A percentile compares a stretch with the other conserved stretches of the same genome.
Evolutionary conservation across 129 eudicot species (phyloP).

Genomic region (Artemisia argyi): DNA sequence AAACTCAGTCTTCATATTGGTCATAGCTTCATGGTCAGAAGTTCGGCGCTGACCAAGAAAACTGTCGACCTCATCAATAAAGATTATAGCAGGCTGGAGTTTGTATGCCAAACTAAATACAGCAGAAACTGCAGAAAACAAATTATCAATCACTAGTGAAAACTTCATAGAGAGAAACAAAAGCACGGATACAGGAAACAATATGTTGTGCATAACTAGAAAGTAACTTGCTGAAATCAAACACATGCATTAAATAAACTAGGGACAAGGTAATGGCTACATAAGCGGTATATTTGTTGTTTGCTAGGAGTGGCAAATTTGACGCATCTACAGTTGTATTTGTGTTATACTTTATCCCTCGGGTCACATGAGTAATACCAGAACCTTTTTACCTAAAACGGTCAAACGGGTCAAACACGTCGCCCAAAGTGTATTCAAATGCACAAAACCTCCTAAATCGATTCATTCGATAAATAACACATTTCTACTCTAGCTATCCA

Average conservation of each 20-base stretch:
- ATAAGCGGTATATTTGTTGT: background rate
- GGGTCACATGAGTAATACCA: background rate
- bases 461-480: too few relatives aligned
- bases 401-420: too few relatives aligned
- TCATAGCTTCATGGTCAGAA: conserved; percentile 81
- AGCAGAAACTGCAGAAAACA: conserved; percentile 73
- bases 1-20: conserved; percentile 92
- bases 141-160: conserved; percentile 7
- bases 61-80: conserved; percentile 95
- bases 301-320: background rate
- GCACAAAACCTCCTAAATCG: too few relatives aligned
- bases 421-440: too few relatives aligned
- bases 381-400: too few relatives aligned
- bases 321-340: background rate
- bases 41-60: conserved; percentile 85
- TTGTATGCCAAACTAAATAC: conserved; percentile 87
- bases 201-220: conserved; percentile 1
- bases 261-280: background rate
- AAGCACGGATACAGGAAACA: background rate
- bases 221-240: background rate
- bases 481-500: too few relatives aligned
- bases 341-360: background rate
- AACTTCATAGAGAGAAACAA: background rate
- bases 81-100: conserved; percentile 93
- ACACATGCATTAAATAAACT: background rate